These are phyloP conservation scores for Podaxis sp. DNA, from an alignment of 768 basidiomycete genomes.

Conservation along the genomic window DNA sequence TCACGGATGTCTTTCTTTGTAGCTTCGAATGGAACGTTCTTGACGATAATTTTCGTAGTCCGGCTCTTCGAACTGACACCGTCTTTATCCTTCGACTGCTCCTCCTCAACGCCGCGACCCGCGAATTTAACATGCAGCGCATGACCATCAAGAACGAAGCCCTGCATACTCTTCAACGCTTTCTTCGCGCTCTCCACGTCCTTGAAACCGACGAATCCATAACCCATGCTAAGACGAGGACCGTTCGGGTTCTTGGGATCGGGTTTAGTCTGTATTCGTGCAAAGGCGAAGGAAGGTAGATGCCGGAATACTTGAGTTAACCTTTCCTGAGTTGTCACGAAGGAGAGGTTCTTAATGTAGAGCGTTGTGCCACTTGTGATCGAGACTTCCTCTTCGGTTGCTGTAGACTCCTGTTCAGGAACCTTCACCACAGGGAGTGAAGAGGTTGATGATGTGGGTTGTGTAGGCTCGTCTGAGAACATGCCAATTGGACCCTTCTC, in stretches of 20 bases:
- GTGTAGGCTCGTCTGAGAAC: slow-evolving; percentile 50
- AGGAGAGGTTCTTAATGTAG: slow-evolving; percentile 95
- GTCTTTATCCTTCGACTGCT: slow-evolving; percentile 33
- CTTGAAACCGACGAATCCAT: slow-evolving; percentile 93
- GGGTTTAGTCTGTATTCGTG: slow-evolving; percentile 88
- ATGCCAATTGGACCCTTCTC: slow-evolving; percentile 90
- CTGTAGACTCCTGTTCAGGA: slow-evolving; percentile 39
- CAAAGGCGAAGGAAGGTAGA: slow-evolving; percentile 81
- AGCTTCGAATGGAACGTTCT: slow-evolving; percentile 97
- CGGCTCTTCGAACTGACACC: slow-evolving; percentile 50
- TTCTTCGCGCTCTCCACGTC: slow-evolving; percentile 69
- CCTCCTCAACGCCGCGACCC: slow-evolving; percentile 74
- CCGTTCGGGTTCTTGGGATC: slow-evolving; percentile 73
- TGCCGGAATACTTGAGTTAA: slow-evolving; percentile 69
- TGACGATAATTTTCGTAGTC: slow-evolving; percentile 95
- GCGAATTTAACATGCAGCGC: slow-evolving; percentile 83
- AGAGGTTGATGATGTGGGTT: slow-evolving; percentile 14
- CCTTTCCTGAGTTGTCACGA: slow-evolving; percentile 79
- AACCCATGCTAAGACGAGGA: slow-evolving; percentile 83
- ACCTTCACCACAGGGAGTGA: slow-evolving; percentile 33
- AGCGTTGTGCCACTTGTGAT: slow-evolving; percentile 77
- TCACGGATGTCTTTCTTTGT: slow-evolving; percentile 90
- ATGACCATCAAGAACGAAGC: slow-evolving; percentile 86
- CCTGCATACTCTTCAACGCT: slow-evolving; percentile 76
- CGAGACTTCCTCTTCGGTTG: slow-evolving; percentile 39